Base-by-base conservation (phyloP, 371 early-diverging fungal genomes). In the Mortierella sp. region DNA sequence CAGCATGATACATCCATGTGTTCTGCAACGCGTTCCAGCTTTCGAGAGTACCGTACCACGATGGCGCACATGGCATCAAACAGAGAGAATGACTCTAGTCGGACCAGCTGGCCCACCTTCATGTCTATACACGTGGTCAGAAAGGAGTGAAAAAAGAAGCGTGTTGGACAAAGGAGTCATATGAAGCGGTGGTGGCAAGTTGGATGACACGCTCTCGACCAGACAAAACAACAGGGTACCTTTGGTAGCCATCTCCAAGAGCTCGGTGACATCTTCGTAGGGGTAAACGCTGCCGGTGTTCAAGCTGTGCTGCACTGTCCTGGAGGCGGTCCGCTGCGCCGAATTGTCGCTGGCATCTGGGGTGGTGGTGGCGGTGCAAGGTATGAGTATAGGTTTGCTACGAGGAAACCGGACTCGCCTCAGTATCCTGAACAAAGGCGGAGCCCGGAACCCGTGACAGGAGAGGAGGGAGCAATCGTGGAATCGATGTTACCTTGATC, bases 31-130 rank as follows among this genome's bases (percentile, higher is more conserved):
- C n/a, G n/a, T n/a, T n/a, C n/a, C n/a, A n/a, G n/a, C n/a, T n/a
- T n/a, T n/a, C 34, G 34, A 34, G 34, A 10, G 34, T n/a, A 10
- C 12, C 64, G 24, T 72, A 86, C 88, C 82, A 91, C 92, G 53
- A 92, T 90, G 5, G 91, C 91, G 25, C 90, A 86, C 92, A 93
- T 91, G 21, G 91, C 91, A 52, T 92, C 92, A 69, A 83, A 89
- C 16, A 93, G 67, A 9, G 83, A 85, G 65, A 93, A 91, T 5
- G 83, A 79, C 45, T 81, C 82, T 19, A 86, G 56, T 57, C 85
- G 86, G 21, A 91, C 72, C 29, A 93, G 71, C 56, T 92, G 88
- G 10, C 91, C 90, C 14, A 84, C 81, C 9, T 85, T 73, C 61
- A 93, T 80, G 48, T 90, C 91, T 91, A 66, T 28, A 17, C 5